Evolutionary conservation across 495 filamentous ascomycete species (phyloP), one percentile per base, ranked within the genome.

Genomic region (Xylaria bambusicola): DNA sequence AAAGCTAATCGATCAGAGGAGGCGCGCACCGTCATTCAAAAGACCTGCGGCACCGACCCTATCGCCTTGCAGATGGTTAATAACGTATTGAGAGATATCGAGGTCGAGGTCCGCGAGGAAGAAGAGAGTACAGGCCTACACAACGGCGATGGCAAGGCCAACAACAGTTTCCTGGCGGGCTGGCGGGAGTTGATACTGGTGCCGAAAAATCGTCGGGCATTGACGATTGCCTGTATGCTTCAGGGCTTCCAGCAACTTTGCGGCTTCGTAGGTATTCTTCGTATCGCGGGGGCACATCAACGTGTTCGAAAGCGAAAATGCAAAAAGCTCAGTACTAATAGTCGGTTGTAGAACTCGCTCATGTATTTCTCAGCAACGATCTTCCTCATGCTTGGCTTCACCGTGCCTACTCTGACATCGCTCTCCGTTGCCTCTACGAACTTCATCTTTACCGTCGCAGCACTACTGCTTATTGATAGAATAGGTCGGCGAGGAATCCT

Each of bases 361-460:
- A 97, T 97, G 93, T 97, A 97, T 70, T 97, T 93, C 71, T 93
- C 91, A 6, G 90, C 91, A 3, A 96, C 92, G 5, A 91, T 97
- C 29, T 97, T 97, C 70, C 79, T 85, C 10, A 74, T 91, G 27
- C 77, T 96, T 20, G 88, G 88, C 2, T 96, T 97, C 71, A 79
- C 80, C 29, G 86, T 84, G 17, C 93, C 93, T 24, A 96, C 90
- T 0, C 79, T 93, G 45, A 91, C 88, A 2, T 89, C 91, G 2
- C 81, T 96, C 40, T 85, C 85, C 5, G 87, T 97, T 31, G 93
- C 93, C 1, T 67, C 84, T 62, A 93, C 92, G 17, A 97, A 97
- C 63, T 92, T 94, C 67, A 53, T 82, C 45, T 88, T 92, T 69
- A 97, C 93, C 3, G 69, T 91, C 46, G 70, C 87, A 51, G 91